Evolutionary conservation across 352 stramenopile genomes (phyloP), one percentile per base, ranked within the genome.

Genomic region (Phytophthora foliorum): DNA sequence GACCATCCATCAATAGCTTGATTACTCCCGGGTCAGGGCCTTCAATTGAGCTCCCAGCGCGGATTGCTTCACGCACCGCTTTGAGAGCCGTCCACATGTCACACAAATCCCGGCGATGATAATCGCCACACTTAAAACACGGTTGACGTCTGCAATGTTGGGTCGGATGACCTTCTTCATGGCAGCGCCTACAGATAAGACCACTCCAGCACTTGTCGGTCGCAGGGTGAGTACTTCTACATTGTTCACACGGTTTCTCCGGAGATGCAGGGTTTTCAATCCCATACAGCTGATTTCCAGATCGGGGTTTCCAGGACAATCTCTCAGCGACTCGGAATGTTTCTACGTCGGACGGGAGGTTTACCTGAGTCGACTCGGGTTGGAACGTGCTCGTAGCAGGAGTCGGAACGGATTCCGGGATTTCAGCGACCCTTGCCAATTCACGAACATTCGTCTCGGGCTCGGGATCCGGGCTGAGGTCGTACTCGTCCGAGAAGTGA

Each of bases 81-180:
- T 42, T 32, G 6, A 60, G 39, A 3, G 42, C 22, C 19, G 25
- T 29, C 53, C 53, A 52, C 36, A 51, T 46, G 25, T 34, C 24
- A 51, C 53, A 60, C 34, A 60, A 27, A 39, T 39, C 53, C 29
- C 24, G 53, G 34, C 34, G 34, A 39, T 39, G 34, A 16, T 17
- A 39, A 17, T 16, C 34, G 14, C 53, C 53, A 60, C 53, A 60
- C 14, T 52, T 51, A 0, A 7, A 24, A 51, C 53, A 60, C 10
- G 53, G 52, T 13, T 50, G 13, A 13, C 38, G 25, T 34, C 34
- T 57, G 19, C n/a, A 34, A 22, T 31, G 29, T 19, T 50, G 42
- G 10, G 51, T 57, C 21, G 52, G 36, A 36, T 59, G 52, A 8
- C 52, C 36, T 50, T 50, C 29, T 39, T 59, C 36, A 31, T 52